Evolutionary conservation across 352 stramenopile genomes (phyloP).

Genomic region (Discostella stelligera): DNA sequence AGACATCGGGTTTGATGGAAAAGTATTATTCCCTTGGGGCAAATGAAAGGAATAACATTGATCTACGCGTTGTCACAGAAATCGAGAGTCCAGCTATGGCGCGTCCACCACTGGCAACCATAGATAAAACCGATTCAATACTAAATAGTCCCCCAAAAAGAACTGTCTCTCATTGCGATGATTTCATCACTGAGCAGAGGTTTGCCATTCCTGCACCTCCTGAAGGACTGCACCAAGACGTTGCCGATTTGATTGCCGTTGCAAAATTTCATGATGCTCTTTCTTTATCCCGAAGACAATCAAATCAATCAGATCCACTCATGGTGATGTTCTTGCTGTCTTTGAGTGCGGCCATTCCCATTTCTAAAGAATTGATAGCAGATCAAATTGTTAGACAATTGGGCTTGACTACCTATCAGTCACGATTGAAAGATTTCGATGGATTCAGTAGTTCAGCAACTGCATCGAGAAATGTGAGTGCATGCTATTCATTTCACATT

Average conservation of each 20-base stretch:
- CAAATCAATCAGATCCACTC: constrained; percentile 13
- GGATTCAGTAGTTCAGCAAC: constrained; percentile 24
- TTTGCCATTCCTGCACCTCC: constrained; percentile 29
- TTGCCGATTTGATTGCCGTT: constrained; percentile 29
- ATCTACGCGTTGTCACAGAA: neutral
- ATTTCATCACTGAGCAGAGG: constrained; percentile 9
- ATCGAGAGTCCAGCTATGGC: constrained; percentile 8
- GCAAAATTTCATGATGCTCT: constrained; percentile 42
- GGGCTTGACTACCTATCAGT: constrained; percentile 11
- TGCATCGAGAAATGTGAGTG: constrained; percentile 30
- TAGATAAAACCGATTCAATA: constrained; percentile 5
- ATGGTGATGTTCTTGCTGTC: constrained; percentile 52
- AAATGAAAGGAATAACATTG: neutral
- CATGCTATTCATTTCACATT: neutral
- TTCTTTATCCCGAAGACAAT: constrained; percentile 14
- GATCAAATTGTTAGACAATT: constrained; percentile 40
- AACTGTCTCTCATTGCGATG: constrained; percentile 1
- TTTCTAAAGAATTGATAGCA: constrained; percentile 59
- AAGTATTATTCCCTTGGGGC: neutral
- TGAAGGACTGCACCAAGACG: constrained; percentile 20
- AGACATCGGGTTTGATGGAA: constrained; percentile 11
- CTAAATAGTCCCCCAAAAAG: constrained; percentile 4
- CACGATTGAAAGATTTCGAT: constrained; percentile 18
- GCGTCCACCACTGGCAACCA: constrained; percentile 11
- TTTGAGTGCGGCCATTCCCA: constrained; percentile 61